These are phyloP conservation scores for Backusella parvicylindrica DNA, from an alignment of 192 early-diverging fungal species.

Conservation along the genomic window DNA sequence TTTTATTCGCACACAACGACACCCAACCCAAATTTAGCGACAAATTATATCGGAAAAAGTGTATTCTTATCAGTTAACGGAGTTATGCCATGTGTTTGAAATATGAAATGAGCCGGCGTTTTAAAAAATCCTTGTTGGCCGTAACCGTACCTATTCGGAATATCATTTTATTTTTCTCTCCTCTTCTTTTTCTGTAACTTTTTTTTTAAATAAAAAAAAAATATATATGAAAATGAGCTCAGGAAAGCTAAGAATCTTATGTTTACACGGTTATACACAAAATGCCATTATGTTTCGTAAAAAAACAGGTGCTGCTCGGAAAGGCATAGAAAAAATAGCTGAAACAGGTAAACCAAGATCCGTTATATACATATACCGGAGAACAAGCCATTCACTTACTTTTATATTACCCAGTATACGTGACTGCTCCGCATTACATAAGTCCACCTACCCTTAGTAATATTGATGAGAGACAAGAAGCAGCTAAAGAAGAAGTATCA, in stretches of 20 bases:
- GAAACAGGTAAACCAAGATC: slow-evolving; percentile 37
- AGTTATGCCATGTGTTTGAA: too few species aligned
- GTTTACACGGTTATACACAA: slow-evolving; percentile 49
- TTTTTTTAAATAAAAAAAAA: neutral
- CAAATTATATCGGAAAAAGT: too few species aligned
- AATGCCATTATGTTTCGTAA: slow-evolving; percentile 44
- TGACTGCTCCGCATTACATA: slow-evolving; percentile 43
- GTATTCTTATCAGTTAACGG: too few species aligned
- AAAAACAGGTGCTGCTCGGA: slow-evolving; percentile 41
- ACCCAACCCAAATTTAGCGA: too few species aligned
- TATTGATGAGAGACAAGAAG: slow-evolving; percentile 32
- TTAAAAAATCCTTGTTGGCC: neutral
- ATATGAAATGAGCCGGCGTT: neutral
- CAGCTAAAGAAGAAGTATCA: slow-evolving; percentile 26
- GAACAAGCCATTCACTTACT: neutral
- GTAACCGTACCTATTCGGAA: neutral
- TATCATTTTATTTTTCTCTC: neutral
- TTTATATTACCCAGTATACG: slow-evolving; percentile 30
- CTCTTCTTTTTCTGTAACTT: neutral
- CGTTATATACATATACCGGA: neutral
- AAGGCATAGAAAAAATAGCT: slow-evolving; percentile 38
- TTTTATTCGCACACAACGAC: too few species aligned
- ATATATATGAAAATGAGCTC: neutral
- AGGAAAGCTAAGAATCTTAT: slow-evolving; percentile 40
- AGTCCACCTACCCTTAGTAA: slow-evolving; percentile 33